Conservation (phyloP, 352 stramenopile genomes). For the Globisporangium spiculum region DNA sequence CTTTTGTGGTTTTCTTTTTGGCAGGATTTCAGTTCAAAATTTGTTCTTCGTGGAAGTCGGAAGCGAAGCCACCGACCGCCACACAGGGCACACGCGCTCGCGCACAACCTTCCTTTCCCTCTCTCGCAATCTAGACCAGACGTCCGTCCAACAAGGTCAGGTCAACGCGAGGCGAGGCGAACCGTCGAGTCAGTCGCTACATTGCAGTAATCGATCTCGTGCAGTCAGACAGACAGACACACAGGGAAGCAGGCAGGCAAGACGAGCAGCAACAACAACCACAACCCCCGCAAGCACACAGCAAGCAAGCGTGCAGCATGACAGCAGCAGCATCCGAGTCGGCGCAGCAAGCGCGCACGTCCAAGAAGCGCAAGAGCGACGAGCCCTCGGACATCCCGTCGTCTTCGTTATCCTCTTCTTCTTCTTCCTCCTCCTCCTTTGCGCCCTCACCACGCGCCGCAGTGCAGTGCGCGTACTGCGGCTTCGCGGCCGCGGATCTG, state of each 20-base stretch:
- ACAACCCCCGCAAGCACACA: slow-evolving; percentile 5
- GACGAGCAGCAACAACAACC: slow-evolving; percentile 1
- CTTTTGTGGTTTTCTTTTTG: neutral
- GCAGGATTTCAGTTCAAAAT: slow-evolving; percentile 51
- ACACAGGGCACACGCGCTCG: neutral
- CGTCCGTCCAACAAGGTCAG: neutral
- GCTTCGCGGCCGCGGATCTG: slow-evolving; percentile 40
- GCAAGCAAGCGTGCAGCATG: neutral
- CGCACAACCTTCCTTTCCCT: neutral
- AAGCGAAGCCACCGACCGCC: slow-evolving; percentile 19
- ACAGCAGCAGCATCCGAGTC: neutral
- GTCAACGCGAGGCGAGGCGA: neutral
- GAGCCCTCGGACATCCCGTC: slow-evolving; percentile 17
- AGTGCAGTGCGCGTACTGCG: slow-evolving; percentile 38
- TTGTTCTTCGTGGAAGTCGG: slow-evolving; percentile 39
- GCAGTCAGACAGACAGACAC: neutral
- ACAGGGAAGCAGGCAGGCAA: neutral
- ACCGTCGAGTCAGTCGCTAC: neutral
- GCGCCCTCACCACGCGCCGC: slow-evolving; percentile 9
- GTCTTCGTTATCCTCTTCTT: slow-evolving; percentile 7
- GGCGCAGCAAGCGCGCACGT: slow-evolving; percentile 1
- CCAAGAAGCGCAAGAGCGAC: slow-evolving; percentile 63
- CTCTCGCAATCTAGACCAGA: neutral
- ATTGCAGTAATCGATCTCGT: neutral
- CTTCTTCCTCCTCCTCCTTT: neutral